Conservation (phyloP, 1,284 basidiomycete genomes). For the Ceratobasidium sp. region DNA sequence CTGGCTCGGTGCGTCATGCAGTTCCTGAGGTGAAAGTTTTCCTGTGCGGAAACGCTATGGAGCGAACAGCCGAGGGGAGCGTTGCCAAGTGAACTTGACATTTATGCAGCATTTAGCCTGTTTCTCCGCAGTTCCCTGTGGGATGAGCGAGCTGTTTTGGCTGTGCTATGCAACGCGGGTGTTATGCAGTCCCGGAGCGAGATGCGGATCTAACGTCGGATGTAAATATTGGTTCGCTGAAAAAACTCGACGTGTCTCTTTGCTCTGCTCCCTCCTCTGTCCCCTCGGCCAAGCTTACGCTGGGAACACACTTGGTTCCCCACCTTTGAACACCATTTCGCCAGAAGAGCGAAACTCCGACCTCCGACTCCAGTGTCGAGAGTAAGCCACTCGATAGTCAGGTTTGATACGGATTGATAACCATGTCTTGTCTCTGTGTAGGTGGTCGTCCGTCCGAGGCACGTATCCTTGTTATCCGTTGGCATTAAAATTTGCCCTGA, state of each 20-base stretch:
- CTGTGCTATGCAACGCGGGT: conserved; percentile 20
- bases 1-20: conserved; percentile 27
- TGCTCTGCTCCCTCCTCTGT: conserved; percentile 12
- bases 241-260: background rate
- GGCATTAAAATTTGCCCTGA: conserved; percentile 39
- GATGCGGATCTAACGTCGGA: background rate
- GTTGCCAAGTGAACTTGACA: background rate
- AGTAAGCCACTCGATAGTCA: conserved; percentile 59
- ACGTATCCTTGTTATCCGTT: conserved; percentile 47
- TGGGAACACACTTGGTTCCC: conserved; percentile 25
- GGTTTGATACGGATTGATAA: conserved; percentile 34
- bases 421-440: conserved; percentile 50
- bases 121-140: background rate
- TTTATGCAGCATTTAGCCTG: background rate
- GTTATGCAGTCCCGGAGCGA: conserved; percentile 10
- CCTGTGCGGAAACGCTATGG: background rate
- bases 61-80: background rate
- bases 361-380: conserved; percentile 80
- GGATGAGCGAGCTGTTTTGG: conserved; percentile 27
- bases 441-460: conserved; percentile 84
- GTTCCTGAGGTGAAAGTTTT: background rate
- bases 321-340: conserved; percentile 44
- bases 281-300: background rate
- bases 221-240: conserved; percentile 29
- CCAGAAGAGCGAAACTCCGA: conserved; percentile 60